These are phyloP conservation scores for Fusarium pseudonygamai DNA, from an alignment of 2,329 filamentous ascomycete species.

Conservation along the genomic window DNA sequence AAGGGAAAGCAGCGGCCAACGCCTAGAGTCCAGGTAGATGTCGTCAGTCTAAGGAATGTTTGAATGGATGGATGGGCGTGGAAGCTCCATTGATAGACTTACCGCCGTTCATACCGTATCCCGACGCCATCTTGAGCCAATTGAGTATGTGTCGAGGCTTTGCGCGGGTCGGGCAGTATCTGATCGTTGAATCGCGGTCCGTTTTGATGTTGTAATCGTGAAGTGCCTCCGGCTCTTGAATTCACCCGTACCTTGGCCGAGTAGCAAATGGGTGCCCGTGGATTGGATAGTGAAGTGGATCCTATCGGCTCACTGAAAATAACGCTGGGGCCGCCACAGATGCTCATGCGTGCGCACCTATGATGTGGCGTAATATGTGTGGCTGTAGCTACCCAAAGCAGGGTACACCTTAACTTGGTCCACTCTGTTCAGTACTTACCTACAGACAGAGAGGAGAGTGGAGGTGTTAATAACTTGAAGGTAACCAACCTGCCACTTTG, in stretches of 20 bases:
- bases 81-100: constrained; percentile 48
- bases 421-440: not conserved
- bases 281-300: constrained; percentile 34
- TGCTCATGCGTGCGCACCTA: too few relatives aligned
- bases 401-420: not conserved
- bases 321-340: constrained; percentile 2
- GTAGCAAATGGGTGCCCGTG: constrained; percentile 37
- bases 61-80: not conserved
- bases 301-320: constrained; percentile 7
- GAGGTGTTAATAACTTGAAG: not conserved
- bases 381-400: constrained; percentile 10
- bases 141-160: constrained; percentile 42
- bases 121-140: constrained; percentile 74
- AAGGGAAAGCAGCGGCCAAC: constrained; percentile 93
- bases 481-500: constrained; percentile 25
- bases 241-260: constrained; percentile 43
- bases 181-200: constrained; percentile 39
- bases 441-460: too few relatives aligned
- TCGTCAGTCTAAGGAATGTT: constrained; percentile 34
- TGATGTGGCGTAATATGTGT: constrained; percentile 1
- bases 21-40: constrained; percentile 52
- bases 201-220: constrained; percentile 37
- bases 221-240: constrained; percentile 33
- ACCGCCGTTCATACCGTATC: constrained; percentile 85
- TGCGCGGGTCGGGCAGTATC: constrained; percentile 35